Base-by-base conservation (phyloP, 2,329 filamentous ascomycete genomes). In the Lizonia empirigonia region DNA sequence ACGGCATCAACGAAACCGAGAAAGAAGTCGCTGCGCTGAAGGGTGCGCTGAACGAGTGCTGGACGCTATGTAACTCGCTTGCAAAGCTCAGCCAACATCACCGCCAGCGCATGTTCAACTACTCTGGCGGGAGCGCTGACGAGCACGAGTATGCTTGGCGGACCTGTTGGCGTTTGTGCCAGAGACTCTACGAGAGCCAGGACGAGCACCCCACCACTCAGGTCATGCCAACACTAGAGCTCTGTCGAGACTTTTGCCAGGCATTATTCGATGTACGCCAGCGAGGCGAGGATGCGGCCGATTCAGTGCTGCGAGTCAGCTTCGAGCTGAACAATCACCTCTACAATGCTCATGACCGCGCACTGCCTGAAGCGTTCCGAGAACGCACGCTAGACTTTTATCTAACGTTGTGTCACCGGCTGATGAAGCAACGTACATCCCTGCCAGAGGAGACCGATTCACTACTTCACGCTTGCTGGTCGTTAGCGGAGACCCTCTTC, bases 291-390 rank as follows among this genome's bases (percentile, higher is more conserved):
- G 90, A 94, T 64, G 77, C 85, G 1, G 84, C 88, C 0, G 93
- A 97, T 71, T 96, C 92, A 0, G 87, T 97, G 12, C 76, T 97
- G 37, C 82, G 93, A 38, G 92, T 97, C 59, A 96, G 90, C 75
- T 96, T 96, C 69, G 93, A 97, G 75, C 80, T 97, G 19, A 96
- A 95, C 75, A 97, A 96, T 64, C 92, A 97, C 71, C 80, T 97
- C 2, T 97, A 93, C 76, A 96, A 93, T 68, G 92, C 91, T 1
- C 91, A 96, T 65, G 91, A 96, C 69, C 85, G 88, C 24, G 87
- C 84, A 46, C 78, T 97, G 4, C 93, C 92, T 0, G 90, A 95
- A 64, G 85, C 88, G 0, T 97, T 97, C 69, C 84, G 88, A 44
- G 92, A 97, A 73, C 82, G 92, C 51, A 97, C 93, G 0, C 74